Conservation (phyloP, 768 basidiomycete genomes). For the Lentinula detonsa region DNA sequence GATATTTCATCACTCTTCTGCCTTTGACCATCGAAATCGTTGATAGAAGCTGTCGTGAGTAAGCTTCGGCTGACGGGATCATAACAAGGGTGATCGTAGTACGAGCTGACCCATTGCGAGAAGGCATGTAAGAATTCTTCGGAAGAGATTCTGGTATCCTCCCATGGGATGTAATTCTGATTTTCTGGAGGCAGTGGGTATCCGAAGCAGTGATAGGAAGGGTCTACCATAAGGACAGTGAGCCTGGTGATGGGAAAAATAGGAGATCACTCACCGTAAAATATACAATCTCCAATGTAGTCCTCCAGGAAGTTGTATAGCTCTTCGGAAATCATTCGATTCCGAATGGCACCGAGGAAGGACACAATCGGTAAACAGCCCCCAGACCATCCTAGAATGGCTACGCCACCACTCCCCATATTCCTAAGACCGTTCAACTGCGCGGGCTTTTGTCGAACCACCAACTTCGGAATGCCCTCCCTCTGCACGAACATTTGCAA, state of each 20-base stretch:
- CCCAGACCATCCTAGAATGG: constrained; percentile 16
- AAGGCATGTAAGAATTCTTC: constrained; percentile 7
- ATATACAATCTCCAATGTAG: constrained; percentile 10
- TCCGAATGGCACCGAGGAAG: constrained; percentile 6
- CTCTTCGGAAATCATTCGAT: neutral
- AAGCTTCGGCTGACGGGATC: neutral
- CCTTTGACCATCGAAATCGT: neutral
- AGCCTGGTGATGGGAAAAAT: neutral
- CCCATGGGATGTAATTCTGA: constrained; percentile 6
- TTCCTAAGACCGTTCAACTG: constrained; percentile 1
- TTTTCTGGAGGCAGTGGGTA: constrained; percentile 7
- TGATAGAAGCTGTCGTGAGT: neutral
- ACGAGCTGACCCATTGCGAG: constrained; percentile 9
- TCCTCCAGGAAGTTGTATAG: neutral
- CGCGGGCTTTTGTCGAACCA: neutral
- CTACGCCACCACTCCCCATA: constrained; percentile 11
- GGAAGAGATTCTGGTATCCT: constrained; percentile 3
- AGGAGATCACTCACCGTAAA: constrained; percentile 11
- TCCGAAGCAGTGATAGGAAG: constrained; percentile 9
- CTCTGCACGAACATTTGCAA: constrained; percentile 12
- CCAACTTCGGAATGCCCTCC: constrained; percentile 12
- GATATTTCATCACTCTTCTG: neutral
- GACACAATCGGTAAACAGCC: constrained; percentile 8
- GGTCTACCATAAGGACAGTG: constrained; percentile 3
- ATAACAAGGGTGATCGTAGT: constrained; percentile 9